These are phyloP conservation scores for Nectriaceae sp. DNA, from an alignment of 2,329 filamentous ascomycete species.

Conservation along the genomic window DNA sequence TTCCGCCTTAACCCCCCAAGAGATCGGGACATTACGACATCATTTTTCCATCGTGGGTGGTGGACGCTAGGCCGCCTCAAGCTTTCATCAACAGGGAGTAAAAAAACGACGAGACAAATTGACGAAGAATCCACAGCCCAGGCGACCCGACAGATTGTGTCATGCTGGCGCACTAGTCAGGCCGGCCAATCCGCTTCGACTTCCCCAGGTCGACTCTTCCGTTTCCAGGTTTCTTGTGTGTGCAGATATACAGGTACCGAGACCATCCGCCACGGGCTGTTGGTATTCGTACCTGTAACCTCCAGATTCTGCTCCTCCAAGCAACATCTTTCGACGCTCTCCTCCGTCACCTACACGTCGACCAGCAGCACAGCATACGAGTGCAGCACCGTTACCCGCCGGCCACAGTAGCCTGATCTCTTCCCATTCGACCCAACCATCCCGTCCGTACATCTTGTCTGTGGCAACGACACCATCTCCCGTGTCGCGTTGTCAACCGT, in stretches of 20 bases:
- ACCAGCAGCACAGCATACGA: conserved; percentile 9
- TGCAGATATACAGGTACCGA: conserved; percentile 29
- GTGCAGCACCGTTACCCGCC: not conserved
- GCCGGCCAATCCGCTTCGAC: conserved; percentile 26
- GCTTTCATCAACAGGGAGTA: not conserved
- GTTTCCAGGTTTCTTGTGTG: conserved; percentile 22
- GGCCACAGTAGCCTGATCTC: not conserved
- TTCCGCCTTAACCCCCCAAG: no score
- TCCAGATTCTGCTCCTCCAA: conserved; percentile 11
- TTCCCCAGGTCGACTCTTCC: conserved; percentile 32
- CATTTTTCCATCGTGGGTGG: not conserved
- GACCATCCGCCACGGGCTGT: not conserved
- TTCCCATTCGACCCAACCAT: conserved; percentile 21
- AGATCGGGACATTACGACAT: conserved; percentile 1
- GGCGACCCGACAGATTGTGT: conserved; percentile 37
- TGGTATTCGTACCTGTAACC: not conserved
- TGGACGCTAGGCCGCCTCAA: conserved; percentile 12
- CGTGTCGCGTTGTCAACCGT: conserved; percentile 11
- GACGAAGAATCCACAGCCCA: conserved; percentile 10
- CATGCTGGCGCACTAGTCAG: conserved; percentile 31
- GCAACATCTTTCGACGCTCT: conserved; percentile 15
- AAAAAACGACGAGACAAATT: not conserved
- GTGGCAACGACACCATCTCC: not conserved
- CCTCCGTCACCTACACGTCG: conserved; percentile 1
- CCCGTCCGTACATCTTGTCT: conserved; percentile 27